Evolutionary conservation across 1,139 yeast genomes (phyloP), one percentile per base, ranked within the genome.

Genomic region (Magnusiomyces suaveolens): DNA sequence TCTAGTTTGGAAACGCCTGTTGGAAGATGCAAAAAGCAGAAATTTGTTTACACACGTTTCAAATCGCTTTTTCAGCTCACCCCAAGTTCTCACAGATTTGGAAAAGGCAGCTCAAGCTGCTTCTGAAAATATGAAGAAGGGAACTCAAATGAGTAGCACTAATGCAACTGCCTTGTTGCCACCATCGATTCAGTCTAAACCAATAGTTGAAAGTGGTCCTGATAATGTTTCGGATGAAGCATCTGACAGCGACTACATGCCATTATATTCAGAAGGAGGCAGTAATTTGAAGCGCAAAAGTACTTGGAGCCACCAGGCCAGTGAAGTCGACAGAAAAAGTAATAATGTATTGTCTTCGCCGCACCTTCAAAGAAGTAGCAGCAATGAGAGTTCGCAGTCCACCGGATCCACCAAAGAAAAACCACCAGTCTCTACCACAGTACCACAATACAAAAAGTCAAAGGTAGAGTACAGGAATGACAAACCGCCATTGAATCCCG

Each of bases 1-100:
- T 64, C 74, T 73, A 25, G 80, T 87, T 0, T 89, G 97, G 97
- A 72, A 69, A 26, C 75, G 80, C 57, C 72, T 89, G 52, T 74
- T 87, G 24, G 66, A 69, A 0, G 83, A 88, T 72, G 95, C 95
- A 0, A 70, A 71, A 48, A 63, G 68, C 0, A 73, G 95, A 61
- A 10, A 25, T 8, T 24, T 47, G 24, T 21, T 47, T 47, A 46
- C 48, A 26, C 48, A 29, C 10, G 38, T 26, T 26, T 26, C 48
- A 14, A 18, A 21, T 2, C 20, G 38, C 14, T 32, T 46, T 46
- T 46, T 46, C 36, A 32, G 23, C n/a, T 18, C 23, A 16, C 38
- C 33, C 6, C 16, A 46, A 46, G n/a, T 46, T 18, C 20, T n/a
- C 20, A 6, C 26, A 26, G 38, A 29, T 10, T 26, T 46, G 16